Evolutionary conservation across 176 grass and related monocot genomes (phyloP).

Genomic region (Oropetium thomaeum): DNA sequence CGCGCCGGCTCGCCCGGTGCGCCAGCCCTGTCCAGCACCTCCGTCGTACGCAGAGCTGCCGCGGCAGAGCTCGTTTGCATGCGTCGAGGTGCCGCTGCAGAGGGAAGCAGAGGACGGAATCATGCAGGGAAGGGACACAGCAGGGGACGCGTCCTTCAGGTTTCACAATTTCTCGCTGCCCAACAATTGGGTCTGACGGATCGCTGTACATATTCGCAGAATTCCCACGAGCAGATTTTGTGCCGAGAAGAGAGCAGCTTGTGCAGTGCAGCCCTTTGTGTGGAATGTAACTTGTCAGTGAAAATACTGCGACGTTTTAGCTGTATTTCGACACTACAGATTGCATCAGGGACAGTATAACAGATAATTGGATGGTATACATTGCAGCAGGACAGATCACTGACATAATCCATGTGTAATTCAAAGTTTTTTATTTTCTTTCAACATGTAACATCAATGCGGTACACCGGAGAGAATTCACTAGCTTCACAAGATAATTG

Average conservation of each 20-base stretch:
- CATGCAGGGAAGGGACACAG: conserved; percentile 68
- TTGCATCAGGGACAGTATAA: not conserved
- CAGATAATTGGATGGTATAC: not conserved
- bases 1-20: not conserved
- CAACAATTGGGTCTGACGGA: conserved; percentile 83
- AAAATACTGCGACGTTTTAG: not conserved
- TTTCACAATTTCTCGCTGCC: conserved; percentile 78
- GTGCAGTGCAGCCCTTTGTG: not conserved
- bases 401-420: not conserved
- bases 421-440: conserved; percentile 11
- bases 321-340: not conserved
- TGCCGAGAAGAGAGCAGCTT: conserved; percentile 7
- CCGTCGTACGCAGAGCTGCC: conserved; percentile 46
- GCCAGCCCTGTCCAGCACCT: conserved; percentile 12
- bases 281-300: conserved; percentile 9
- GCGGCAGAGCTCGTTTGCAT: conserved; percentile 54
- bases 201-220: conserved; percentile 26
- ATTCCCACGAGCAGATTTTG: not conserved
- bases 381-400: not conserved
- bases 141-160: conserved; percentile 73
- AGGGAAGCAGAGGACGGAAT: conserved; percentile 27
- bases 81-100: conserved; percentile 5
- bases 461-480: not conserved
- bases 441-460: conserved; percentile 22
- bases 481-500: not conserved